These are phyloP conservation scores for Podaxis sp. DNA, from an alignment of 768 basidiomycete species.

Conservation along the genomic window DNA sequence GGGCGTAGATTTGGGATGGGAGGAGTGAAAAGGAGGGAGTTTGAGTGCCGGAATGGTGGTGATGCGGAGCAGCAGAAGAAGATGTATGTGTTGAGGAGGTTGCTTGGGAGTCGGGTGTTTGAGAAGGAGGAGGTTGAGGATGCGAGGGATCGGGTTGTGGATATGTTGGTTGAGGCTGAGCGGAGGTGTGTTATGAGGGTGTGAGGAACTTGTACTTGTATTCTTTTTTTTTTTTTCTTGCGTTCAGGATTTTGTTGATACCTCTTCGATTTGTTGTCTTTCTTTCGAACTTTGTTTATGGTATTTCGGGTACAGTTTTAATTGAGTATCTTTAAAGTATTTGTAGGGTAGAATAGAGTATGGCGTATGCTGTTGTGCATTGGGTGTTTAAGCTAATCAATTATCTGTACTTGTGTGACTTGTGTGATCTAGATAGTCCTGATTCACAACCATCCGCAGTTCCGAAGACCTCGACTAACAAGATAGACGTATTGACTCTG, in stretches of 20 bases:
- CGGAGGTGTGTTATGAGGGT: slow-evolving; percentile 18
- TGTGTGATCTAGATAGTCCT: too few relatives aligned
- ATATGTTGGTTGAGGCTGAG: slow-evolving; percentile 53
- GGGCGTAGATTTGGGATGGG: too few relatives aligned
- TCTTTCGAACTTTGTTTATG: background rate
- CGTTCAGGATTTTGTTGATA: background rate
- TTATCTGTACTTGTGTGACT: too few relatives aligned
- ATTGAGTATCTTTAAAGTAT: too few relatives aligned
- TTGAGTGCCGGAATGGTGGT: too few relatives aligned
- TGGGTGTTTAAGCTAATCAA: too few relatives aligned
- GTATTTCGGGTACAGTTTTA: background rate
- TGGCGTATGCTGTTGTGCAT: too few relatives aligned
- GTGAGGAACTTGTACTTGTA: background rate
- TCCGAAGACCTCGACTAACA: too few relatives aligned
- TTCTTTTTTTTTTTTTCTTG: background rate
- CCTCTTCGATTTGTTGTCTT: background rate
- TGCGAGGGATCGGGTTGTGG: slow-evolving; percentile 72
- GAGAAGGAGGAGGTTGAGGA: slow-evolving; percentile 54
- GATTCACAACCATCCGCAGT: too few relatives aligned
- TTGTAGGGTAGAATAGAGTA: too few relatives aligned
- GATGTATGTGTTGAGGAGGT: slow-evolving; percentile 43
- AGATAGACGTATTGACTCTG: too few relatives aligned
- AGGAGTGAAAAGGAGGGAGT: background rate
- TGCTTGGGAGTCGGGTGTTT: slow-evolving; percentile 47
- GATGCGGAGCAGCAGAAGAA: slow-evolving; percentile 27